Base-by-base conservation (phyloP, 2,329 filamentous ascomycete species). In the Pseudonectria buxi region DNA sequence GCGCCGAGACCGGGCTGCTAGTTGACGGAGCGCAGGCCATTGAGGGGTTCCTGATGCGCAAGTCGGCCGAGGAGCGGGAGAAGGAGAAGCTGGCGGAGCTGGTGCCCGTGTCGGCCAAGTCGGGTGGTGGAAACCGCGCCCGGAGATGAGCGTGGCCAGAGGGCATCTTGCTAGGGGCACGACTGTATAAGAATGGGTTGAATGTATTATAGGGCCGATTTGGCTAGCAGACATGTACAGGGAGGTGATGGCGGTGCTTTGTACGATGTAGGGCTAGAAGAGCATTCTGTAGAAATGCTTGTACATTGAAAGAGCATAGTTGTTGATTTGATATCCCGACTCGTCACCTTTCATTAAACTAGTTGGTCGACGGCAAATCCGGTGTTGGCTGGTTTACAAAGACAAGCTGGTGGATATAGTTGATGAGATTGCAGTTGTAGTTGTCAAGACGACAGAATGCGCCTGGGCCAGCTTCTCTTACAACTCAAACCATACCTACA, bases 21-120 rank as follows among this genome's bases (percentile, higher is more conserved):
- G 59, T 89, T n/a, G 65, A 80, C 49, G 79, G 79, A n/a, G 48
- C 59, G 24, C 53, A 67, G 51, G 58, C 55, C 37, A 71, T 80
- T 35, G 58, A 72, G 29, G 44, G 47, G 6, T 56, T 52, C 37
- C 39, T 63, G 43, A 48, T 55, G 45, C 43, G 54, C 47, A 59
- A 50, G 49, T 29, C 53, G 26, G 39, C 43, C 7, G 57, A 63
- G 46, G 59, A 64, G 26, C 48, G 54, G 42, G 50, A 57, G 50
- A 50, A 55, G 53, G 46, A 55, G 34, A 57, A 51, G 47, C 45
- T 49, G 31, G 57, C 56, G 7, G 55, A 61, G 47, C 35, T 58
- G 39, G 52, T 57, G 33, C 40, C 49, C 11, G 54, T 46, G 14
- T 37, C 50, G 12, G 31, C 36, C 12, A 54, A 45, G 39, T 33